A percentile compares a stretch with the other conserved stretches of the same genome.
Evolutionary conservation across 129 eudicot genomes (phyloP).

Genomic region (Chrysanthemum seticuspe): DNA sequence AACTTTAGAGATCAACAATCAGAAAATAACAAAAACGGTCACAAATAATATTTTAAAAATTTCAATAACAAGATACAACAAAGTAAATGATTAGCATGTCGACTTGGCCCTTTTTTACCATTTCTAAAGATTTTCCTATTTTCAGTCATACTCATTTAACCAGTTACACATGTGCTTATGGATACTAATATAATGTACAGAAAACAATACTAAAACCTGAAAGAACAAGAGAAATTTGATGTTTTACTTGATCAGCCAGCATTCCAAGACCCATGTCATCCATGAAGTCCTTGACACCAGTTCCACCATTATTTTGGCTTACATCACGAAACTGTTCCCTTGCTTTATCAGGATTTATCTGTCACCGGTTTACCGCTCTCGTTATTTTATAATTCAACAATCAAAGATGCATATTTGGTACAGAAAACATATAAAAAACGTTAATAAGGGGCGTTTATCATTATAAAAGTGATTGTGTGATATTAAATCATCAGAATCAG

Average conservation of each 20-base stretch:
- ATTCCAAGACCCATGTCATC: slow-evolving; percentile 93
- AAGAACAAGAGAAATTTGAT: background rate
- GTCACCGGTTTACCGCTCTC: slow-evolving; percentile 22
- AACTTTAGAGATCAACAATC: slow-evolving; percentile 40
- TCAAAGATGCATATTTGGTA: background rate
- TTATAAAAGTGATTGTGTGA: background rate
- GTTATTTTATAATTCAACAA: slow-evolving; percentile 8
- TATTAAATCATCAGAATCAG: background rate
- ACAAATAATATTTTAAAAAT: no score
- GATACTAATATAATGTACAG: background rate
- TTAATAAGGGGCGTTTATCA: background rate
- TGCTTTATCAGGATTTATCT: slow-evolving; percentile 92
- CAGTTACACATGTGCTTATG: no score
- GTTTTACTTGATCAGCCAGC: slow-evolving; percentile 72
- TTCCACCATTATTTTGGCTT: slow-evolving; percentile 67
- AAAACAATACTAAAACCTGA: background rate
- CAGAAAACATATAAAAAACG: background rate
- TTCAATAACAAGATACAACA: background rate
- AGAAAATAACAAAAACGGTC: background rate
- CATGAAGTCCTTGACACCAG: slow-evolving; percentile 86
- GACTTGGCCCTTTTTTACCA: background rate
- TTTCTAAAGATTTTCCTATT: no score
- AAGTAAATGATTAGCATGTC: background rate
- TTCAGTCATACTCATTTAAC: no score
- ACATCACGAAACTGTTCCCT: slow-evolving; percentile 84